Percentiles rank a stretch among this genome's conserved stretches.
phyloP scores from a whole-genome alignment of 2,329 filamentous ascomycete genomes.

The Monosporascus cannonballus region DNA sequence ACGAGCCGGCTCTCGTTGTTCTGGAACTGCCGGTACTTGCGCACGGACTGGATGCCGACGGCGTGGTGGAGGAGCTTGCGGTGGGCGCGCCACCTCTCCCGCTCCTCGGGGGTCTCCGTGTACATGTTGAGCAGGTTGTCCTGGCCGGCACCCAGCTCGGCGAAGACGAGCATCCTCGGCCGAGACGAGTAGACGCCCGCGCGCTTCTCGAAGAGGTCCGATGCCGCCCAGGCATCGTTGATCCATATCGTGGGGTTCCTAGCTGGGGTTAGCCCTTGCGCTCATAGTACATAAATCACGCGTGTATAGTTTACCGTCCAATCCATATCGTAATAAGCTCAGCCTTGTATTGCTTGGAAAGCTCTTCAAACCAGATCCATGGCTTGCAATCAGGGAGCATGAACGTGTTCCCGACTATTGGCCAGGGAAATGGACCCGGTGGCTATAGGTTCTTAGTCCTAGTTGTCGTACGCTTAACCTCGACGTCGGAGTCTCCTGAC shows the following conservation, averaged over 20 bases:
- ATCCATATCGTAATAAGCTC: slow-evolving; percentile 53
- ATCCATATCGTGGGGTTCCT: slow-evolving; percentile 40
- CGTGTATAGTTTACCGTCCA: slow-evolving; percentile 29
- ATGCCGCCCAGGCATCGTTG: slow-evolving; percentile 42
- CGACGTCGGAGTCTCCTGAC: neutral
- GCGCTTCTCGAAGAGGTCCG: slow-evolving; percentile 49
- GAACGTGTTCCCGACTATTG: slow-evolving; percentile 51
- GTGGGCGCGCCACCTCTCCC: slow-evolving; percentile 37
- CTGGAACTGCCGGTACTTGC: slow-evolving; percentile 46
- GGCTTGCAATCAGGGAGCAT: slow-evolving; percentile 48
- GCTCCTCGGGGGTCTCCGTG: slow-evolving; percentile 30
- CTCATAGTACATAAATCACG: neutral
- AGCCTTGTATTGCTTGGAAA: slow-evolving; percentile 42
- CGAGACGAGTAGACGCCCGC: slow-evolving; percentile 44
- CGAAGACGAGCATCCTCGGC: slow-evolving; percentile 43
- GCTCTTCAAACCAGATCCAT: slow-evolving; percentile 51
- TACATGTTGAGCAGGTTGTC: slow-evolving; percentile 39
- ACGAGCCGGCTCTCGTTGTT: slow-evolving; percentile 52
- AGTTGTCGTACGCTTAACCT: neutral
- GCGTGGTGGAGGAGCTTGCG: slow-evolving; percentile 47
- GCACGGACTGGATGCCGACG: slow-evolving; percentile 49
- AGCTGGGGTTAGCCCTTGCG: neutral
- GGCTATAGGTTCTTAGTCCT: slow-evolving; percentile 30
- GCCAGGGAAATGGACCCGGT: slow-evolving; percentile 47
- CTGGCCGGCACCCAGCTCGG: slow-evolving; percentile 39